Base-by-base conservation (phyloP, 176 grass and related monocot species). In the Melocanna baccifera region DNA sequence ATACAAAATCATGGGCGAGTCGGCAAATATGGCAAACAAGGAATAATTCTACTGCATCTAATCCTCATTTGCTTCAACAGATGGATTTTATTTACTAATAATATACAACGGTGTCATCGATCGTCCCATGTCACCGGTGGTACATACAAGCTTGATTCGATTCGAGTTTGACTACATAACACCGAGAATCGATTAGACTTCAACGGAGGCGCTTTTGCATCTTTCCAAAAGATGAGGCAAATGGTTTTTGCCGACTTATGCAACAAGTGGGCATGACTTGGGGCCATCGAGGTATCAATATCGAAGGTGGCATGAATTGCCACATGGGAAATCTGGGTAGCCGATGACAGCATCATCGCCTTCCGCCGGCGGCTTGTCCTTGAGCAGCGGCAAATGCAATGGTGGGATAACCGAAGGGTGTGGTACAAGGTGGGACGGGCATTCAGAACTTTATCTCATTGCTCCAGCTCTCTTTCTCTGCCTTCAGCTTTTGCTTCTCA, bases 271-370 rank as follows among this genome's bases (percentile, higher is more conserved):
- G 69, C 93, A 95, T 9, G 91, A 90, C 77, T 92, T 90, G 19
- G 84, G 84, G 51, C 95, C 96, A 87, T 95, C 89, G 93, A 90
- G 46, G 93, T 98, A 86, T 98, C 96, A 29, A 98, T 87, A 61
- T 98, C 87, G 91, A 75, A 78, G 93, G 91, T 0, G 89, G 93
- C 96, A 98, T 95, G 87, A 95, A 95, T 62, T 98, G 96, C 96
- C 96, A 98, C 96, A 98, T 95, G 12, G 93, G 93, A 47, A 90
- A 95, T 63, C 88, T 45, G 91, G 96, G 83, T 95, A 98, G 19
- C 96, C 77, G 40, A 98, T 90, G 28, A 98, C 55, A 57, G 96
- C 93, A 98, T 93, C 89, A 98, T 92, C 73, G 95, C 67, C 85
- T 98, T 98, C 79, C 92, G 91, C 86, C 89, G 5, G 89, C 70